These are phyloP conservation scores for Cyamopsis tetragonoloba DNA, from an alignment of 306 rosid species.

Conservation along the genomic window DNA sequence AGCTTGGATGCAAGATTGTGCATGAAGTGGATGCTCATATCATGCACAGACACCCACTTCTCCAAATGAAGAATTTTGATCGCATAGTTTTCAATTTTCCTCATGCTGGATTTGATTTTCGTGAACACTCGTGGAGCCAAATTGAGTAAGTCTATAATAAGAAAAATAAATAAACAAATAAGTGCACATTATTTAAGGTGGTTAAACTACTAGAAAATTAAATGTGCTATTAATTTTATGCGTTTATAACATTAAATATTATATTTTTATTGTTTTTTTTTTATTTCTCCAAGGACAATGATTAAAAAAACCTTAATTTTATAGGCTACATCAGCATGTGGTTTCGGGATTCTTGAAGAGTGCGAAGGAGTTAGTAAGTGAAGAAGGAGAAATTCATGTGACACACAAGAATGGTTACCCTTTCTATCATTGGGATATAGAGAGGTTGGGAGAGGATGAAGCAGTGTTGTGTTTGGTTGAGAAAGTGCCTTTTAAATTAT, in stretches of 20 bases:
- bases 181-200: no score
- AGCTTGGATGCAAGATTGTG: slow-evolving; percentile 16
- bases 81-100: slow-evolving; percentile 45
- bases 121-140: rapidly evolving
- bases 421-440: slow-evolving; percentile 32
- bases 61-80: neutral
- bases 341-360: slow-evolving; percentile 29
- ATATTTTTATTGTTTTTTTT: no score
- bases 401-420: slow-evolving; percentile 36
- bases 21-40: slow-evolving; percentile 29
- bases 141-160: slow-evolving; percentile 19
- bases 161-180: no score
- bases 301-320: no score
- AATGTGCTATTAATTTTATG: no score
- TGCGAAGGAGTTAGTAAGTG: slow-evolving; percentile 19
- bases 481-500: neutral
- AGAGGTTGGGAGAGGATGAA: slow-evolving; percentile 19
- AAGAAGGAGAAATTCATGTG: slow-evolving; percentile 40
- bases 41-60: slow-evolving; percentile 22
- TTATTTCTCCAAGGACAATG: no score
- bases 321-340: slow-evolving; percentile 26
- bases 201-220: no score
- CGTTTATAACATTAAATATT: no score
- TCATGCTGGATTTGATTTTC: slow-evolving; percentile 9
- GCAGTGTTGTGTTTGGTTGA: slow-evolving; percentile 3